phyloP scores from a whole-genome alignment of 176 grass and related monocot genomes.

The Tillandsia leiboldiana region DNA sequence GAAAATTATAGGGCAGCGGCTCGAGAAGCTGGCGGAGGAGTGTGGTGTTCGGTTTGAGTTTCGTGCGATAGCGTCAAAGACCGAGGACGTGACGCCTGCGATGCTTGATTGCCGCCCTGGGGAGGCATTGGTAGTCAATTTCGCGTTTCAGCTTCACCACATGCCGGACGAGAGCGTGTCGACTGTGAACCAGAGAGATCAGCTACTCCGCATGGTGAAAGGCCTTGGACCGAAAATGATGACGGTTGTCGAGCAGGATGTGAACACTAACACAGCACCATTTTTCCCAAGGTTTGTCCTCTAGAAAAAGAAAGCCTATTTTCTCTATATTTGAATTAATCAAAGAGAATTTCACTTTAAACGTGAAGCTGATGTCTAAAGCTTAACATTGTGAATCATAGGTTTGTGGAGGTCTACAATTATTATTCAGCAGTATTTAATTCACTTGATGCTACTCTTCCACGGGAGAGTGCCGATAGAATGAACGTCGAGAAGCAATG shows the following conservation, averaged over 20 bases:
- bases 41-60: conserved; percentile 73
- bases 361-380: not conserved
- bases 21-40: conserved; percentile 72
- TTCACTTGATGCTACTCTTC: conserved; percentile 88
- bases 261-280: conserved; percentile 86
- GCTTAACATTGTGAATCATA: conserved; percentile 10
- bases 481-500: conserved; percentile 97
- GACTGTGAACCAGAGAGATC: conserved; percentile 76
- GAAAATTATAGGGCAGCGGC: conserved; percentile 73
- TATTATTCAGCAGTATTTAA: conserved; percentile 93
- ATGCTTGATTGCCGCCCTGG: conserved; percentile 71
- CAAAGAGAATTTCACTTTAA: not conserved
- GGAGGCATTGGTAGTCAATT: conserved; percentile 83
- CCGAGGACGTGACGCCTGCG: conserved; percentile 65
- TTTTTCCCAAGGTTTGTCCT: conserved; percentile 72
- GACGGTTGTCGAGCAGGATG: conserved; percentile 91
- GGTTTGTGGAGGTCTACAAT: conserved; percentile 87
- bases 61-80: conserved; percentile 62
- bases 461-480: conserved; percentile 74
- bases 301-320: not conserved
- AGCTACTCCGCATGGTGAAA: conserved; percentile 93
- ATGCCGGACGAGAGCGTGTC: conserved; percentile 98
- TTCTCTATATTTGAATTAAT: not conserved
- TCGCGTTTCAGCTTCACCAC: conserved; percentile 95
- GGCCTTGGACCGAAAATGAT: conserved; percentile 76